Evolutionary conservation across 176 grass and related monocot genomes (phyloP), one percentile per base, ranked within the genome.

Genomic region (Miscanthus lutarioriparius): DNA sequence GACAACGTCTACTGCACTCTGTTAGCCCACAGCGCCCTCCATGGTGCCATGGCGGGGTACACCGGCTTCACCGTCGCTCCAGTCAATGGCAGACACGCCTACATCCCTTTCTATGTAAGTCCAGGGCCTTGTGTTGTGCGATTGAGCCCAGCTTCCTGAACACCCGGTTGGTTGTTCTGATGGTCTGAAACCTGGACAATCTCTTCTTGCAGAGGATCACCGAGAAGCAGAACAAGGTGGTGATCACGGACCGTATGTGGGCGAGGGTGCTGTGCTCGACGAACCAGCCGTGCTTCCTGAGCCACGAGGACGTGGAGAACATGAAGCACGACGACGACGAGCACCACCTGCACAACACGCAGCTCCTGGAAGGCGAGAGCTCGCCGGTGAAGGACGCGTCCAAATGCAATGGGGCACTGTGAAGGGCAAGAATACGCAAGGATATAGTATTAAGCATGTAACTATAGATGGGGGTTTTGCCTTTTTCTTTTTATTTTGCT

Each of bases 231-330:
- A 97, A 97, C 79, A 97, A 91, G 65, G 95, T 97, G 16, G 95
- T 94, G 85, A 94, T 94, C 82, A 97, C 95, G 1, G 95, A 97
- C 62, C 86, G 95, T 73, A 97, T 97, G 95, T 97, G 95, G 95
- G 95, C 95, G 22, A 86, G 95, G 88, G 90, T 97, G 53, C 86
- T 97, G 66, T 97, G 88, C 47, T 97, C 94, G 36, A 97, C 94
- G 25, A 97, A 97, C 82, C 94, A 97, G 53, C 94, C 92, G 12
- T 94, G 94, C 64, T 97, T 97, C 87, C 75, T 97, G 26, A 92
- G 86, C 86, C 86, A 78, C 23, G 85, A 92, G 62, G 84, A 87
- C 20, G 85, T 91, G 5, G 95, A 97, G 66, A 68, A 97, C 80
- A 22, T 91, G 40, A 97, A 85, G 78, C 87, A 88, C 62, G 80